Percentiles rank a stretch among this genome's conserved stretches.
Evolutionary conservation across 179 eudicot genomes (phyloP).

Genomic region (Patellifolia procumbens): DNA sequence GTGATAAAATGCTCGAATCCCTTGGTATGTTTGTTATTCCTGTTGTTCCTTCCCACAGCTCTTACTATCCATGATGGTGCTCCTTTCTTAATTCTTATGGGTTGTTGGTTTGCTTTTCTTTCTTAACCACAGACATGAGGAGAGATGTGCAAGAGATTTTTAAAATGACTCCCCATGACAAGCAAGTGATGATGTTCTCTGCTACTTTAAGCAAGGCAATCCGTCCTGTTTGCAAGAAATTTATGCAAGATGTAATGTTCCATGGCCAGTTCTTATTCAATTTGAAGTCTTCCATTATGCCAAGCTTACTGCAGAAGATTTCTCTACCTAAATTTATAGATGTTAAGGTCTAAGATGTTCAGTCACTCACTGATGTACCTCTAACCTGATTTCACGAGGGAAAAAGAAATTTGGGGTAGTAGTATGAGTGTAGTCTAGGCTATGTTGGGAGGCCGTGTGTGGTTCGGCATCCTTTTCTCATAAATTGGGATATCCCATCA

Average conservation of each 20-base stretch:
- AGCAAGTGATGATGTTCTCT: conserved; percentile 99
- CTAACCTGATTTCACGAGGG: background rate
- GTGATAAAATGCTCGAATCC: conserved; percentile 98
- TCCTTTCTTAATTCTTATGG: background rate
- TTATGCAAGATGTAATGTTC: conserved; percentile 98
- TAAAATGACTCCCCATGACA: conserved; percentile 99
- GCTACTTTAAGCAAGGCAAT: conserved; percentile 98
- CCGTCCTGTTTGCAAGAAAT: conserved; percentile 98
- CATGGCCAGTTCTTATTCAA: conserved; percentile 64
- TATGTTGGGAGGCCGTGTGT: background rate
- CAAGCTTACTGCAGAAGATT: conserved; percentile 44
- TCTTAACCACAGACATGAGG: conserved; percentile 67
- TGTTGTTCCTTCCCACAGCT: background rate
- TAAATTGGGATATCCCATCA: background rate
- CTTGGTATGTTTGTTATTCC: conserved; percentile 53
- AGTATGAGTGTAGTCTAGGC: conserved; percentile 1
- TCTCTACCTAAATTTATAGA: conserved; percentile 23
- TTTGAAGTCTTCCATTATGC: conserved; percentile 57
- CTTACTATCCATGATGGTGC: no score
- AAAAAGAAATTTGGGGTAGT: conserved; percentile 11
- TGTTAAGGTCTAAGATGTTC: conserved; percentile 22
- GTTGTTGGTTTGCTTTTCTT: background rate
- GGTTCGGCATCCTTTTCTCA: background rate
- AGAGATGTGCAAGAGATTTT: conserved; percentile 97
- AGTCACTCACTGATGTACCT: conserved; percentile 21